Percentiles rank a stretch among this genome's conserved stretches.
These are phyloP conservation scores for Rhododendron simsii DNA, from an alignment of 148 eudicot species.

Conservation along the genomic window DNA sequence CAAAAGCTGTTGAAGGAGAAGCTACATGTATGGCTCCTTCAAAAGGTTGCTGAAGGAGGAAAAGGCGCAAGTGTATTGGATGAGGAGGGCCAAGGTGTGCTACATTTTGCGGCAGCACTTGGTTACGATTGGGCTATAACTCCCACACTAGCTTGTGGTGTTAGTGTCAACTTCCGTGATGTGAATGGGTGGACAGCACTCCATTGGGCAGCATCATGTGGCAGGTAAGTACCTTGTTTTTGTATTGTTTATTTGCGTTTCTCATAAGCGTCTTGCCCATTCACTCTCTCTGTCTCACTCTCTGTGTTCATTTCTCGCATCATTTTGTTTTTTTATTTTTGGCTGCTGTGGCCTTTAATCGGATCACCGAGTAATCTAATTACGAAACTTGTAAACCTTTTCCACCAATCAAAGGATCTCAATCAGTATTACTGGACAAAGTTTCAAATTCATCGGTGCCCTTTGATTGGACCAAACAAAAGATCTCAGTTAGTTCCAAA, in stretches of 20 bases:
- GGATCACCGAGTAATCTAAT: background rate
- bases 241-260: background rate
- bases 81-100: slow-evolving; percentile 76
- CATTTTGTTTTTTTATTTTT: background rate
- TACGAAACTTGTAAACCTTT: background rate
- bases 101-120: slow-evolving; percentile 81
- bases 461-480: background rate
- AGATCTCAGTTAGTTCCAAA: background rate
- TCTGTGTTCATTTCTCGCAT: background rate
- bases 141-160: slow-evolving; percentile 64
- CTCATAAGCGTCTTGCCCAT: background rate
- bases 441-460: background rate
- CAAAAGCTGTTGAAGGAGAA: slow-evolving; percentile 59
- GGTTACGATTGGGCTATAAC: slow-evolving; percentile 79
- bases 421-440: background rate
- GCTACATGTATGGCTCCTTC: slow-evolving; percentile 61
- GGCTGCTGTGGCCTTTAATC: background rate
- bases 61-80: slow-evolving; percentile 61
- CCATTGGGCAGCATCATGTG: slow-evolving; percentile 86
- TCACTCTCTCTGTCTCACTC: background rate
- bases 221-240: slow-evolving; percentile 44
- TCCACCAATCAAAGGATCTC: background rate
- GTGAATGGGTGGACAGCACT: slow-evolving; percentile 80
- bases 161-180: slow-evolving; percentile 79
- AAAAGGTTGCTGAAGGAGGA: slow-evolving; percentile 63